phyloP scores from a whole-genome alignment of 768 basidiomycete species.

The Tricholoma matsutake region DNA sequence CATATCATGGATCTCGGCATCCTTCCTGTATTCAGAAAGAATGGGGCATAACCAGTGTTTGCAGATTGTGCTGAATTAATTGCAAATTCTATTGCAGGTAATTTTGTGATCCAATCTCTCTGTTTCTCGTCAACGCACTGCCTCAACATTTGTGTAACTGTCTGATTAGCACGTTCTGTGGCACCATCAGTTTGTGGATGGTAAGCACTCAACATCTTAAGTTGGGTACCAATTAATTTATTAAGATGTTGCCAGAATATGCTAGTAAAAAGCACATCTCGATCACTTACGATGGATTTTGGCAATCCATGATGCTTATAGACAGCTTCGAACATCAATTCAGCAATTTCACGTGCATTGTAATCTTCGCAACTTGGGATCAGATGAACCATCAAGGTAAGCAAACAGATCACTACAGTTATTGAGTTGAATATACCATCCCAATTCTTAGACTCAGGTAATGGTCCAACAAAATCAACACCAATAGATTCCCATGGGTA shows the following conservation, averaged over 20 bases:
- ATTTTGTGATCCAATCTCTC: constrained; percentile 24
- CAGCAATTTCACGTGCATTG: too few relatives aligned
- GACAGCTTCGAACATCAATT: constrained; percentile 18
- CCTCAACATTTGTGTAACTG: too few relatives aligned
- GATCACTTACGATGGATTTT: too few relatives aligned
- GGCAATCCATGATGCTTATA: constrained; percentile 28
- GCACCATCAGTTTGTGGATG: constrained; percentile 27
- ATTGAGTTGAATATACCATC: too few relatives aligned
- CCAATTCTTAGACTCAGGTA: constrained; percentile 14
- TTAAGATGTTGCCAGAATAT: constrained; percentile 12
- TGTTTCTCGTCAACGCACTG: constrained; percentile 21
- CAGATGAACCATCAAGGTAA: constrained; percentile 17
- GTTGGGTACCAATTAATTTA: too few relatives aligned
- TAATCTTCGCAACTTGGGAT: constrained; percentile 15
- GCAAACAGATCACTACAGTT: too few relatives aligned
- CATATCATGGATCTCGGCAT: constrained; percentile 20
- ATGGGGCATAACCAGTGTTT: constrained; percentile 31
- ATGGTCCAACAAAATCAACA: constrained; percentile 12
- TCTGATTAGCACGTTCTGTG: constrained; percentile 30
- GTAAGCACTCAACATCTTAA: too few relatives aligned
- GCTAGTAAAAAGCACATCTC: constrained; percentile 15
- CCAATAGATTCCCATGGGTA: too few relatives aligned
- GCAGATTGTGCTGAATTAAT: constrained; percentile 32
- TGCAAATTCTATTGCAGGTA: too few relatives aligned
- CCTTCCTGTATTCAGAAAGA: constrained; percentile 14